These are phyloP conservation scores for Backusella circina DNA, from an alignment of 192 early-diverging fungal genomes.

Conservation along the genomic window DNA sequence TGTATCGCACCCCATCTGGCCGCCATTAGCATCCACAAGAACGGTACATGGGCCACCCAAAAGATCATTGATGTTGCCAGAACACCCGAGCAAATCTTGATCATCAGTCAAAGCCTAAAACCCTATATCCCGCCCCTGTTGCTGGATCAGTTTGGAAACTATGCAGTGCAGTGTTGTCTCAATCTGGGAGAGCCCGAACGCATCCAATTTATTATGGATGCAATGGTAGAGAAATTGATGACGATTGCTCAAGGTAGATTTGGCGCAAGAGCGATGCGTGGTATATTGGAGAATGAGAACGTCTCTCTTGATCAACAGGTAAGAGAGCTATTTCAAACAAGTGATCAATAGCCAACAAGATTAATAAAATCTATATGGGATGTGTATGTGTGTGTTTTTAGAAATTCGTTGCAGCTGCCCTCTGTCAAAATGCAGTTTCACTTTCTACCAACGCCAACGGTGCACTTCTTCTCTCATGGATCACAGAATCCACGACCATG, in stretches of 20 bases:
- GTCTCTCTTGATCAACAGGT: slow-evolving; percentile 75
- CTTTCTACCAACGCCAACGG: slow-evolving; percentile 87
- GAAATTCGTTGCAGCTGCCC: slow-evolving; percentile 82
- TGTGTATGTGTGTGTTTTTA: too few species aligned
- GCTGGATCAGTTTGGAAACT: slow-evolving; percentile 96
- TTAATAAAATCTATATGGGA: too few species aligned
- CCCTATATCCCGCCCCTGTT: slow-evolving; percentile 82
- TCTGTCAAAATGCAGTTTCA: slow-evolving; percentile 74
- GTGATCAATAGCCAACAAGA: too few species aligned
- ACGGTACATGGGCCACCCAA: slow-evolving; percentile 96
- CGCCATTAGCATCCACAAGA: slow-evolving; percentile 91
- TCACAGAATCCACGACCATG: slow-evolving; percentile 78
- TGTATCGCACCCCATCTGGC: slow-evolving; percentile 78
- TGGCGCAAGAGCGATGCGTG: slow-evolving; percentile 87
- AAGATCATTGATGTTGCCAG: slow-evolving; percentile 89
- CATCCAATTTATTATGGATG: slow-evolving; percentile 92
- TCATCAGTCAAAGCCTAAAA: slow-evolving; percentile 49
- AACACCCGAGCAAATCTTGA: slow-evolving; percentile 56
- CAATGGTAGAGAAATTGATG: slow-evolving; percentile 77
- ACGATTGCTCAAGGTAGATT: slow-evolving; percentile 90
- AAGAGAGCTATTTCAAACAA: too few species aligned
- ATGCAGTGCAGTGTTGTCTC: slow-evolving; percentile 93
- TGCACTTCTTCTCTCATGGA: slow-evolving; percentile 83
- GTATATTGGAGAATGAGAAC: slow-evolving; percentile 81
- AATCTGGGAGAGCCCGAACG: slow-evolving; percentile 61